Evolutionary conservation across 2,329 filamentous ascomycete genomes (phyloP), one percentile per base, ranked within the genome.

Genomic region (Xylaria sp.): DNA sequence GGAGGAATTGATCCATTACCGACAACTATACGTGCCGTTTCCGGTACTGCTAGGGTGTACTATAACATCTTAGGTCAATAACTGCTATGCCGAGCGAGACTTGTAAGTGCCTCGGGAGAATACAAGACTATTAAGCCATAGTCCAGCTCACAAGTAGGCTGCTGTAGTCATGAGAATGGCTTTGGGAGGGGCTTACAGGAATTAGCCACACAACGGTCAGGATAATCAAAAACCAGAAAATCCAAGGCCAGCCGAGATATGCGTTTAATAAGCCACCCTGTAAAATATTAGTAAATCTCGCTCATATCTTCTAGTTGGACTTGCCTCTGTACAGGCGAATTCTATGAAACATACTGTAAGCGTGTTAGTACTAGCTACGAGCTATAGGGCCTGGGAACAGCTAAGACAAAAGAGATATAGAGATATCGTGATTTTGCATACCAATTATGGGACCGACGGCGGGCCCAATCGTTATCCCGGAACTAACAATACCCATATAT

Each of bases 151-250:
- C 8, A 5, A 19, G n/a, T 9, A 30, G 19, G 51, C n/a, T 24
- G 14, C 12, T 34, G n/a, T 55, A 36, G 7, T 51, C 6, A 7
- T 42, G 1, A 39, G 21, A 24, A 21, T 19, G 5, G 21, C n/a
- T 39, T 19, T 11, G 12, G 19, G 51, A 54, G 21, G 8, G 24
- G 34, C 68, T 62, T 36, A 70, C 68, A 1, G 87, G 83, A 2
- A 90, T 67, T 32, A 90, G 77, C 77, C 86, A 87, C 0, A 80
- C 78, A 3, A 78, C 77, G 19, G 83, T 80, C 42, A 86, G 79
- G 45, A 92, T 89, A 45, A 86, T 83, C 64, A 90, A 83, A 74
- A 92, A 91, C 89, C 89, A 92, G 73, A 92, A 92, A 64, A 91
- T 88, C 63, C 86, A 83, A n/a, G 86, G 81, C 90, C 90, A 93